phyloP scores from a whole-genome alignment of 495 filamentous ascomycete species.

The Echria macrotheca region DNA sequence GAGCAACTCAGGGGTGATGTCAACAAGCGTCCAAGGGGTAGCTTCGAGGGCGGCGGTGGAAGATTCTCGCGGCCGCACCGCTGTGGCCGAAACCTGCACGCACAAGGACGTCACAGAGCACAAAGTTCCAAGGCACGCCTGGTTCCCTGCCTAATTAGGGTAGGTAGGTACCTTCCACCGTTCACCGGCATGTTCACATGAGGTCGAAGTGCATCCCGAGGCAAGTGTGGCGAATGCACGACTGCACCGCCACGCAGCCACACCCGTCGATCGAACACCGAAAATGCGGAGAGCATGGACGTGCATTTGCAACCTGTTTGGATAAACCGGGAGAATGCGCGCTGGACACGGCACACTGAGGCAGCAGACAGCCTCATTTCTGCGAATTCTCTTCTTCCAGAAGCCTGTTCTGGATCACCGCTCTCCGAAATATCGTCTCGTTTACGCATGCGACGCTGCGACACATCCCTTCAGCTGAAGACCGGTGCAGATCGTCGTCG shows the following conservation, averaged over 20 bases:
- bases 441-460: not conserved
- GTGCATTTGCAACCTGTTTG: constrained; percentile 5
- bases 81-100: too few relatives aligned
- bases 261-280: not conserved
- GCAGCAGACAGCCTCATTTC: not conserved
- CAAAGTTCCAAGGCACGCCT: too few relatives aligned
- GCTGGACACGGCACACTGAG: too few relatives aligned
- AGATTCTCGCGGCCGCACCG: too few relatives aligned
- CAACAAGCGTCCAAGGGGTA: too few relatives aligned
- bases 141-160: too few relatives aligned
- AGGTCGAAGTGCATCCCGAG: too few relatives aligned
- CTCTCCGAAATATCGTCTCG: not conserved
- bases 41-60: too few relatives aligned
- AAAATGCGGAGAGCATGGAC: not conserved
- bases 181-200: too few relatives aligned
- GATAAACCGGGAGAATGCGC: constrained; percentile 4
- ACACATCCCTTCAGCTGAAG: not conserved
- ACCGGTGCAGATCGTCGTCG: not conserved
- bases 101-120: too few relatives aligned
- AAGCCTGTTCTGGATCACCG: not conserved
- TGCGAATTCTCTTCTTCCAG: not conserved
- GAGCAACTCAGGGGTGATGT: too few relatives aligned
- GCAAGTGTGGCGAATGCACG: not conserved
- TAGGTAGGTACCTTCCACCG: too few relatives aligned
- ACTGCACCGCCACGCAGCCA: not conserved